A percentile compares a stretch with the other conserved stretches of the same genome.
These are phyloP conservation scores for Linanthus parryae DNA, from an alignment of 148 eudicot species.

Conservation along the genomic window DNA sequence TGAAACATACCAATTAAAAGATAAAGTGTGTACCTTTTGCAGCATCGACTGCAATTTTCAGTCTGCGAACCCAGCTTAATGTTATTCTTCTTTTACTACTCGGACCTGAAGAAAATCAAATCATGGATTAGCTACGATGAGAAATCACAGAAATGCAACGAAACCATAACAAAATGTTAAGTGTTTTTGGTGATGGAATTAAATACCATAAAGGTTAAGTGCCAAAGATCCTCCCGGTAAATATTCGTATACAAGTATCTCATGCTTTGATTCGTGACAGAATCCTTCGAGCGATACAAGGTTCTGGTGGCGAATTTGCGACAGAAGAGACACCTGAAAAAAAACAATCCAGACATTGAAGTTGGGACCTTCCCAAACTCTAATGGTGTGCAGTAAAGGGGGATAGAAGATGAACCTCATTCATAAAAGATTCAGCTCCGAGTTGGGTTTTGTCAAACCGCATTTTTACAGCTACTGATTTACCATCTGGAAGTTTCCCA, in stretches of 20 bases:
- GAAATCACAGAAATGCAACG: not conserved
- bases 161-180: not conserved
- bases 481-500: constrained; percentile 62
- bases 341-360: not conserved
- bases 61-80: constrained; percentile 73
- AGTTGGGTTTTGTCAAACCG: constrained; percentile 58
- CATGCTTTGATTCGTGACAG: constrained; percentile 64
- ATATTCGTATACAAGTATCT: constrained; percentile 73
- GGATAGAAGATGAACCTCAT: constrained; percentile 44
- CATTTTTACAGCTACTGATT: constrained; percentile 72
- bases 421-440: constrained; percentile 63
- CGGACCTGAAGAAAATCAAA: constrained; percentile 29
- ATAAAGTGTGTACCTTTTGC: constrained; percentile 50
- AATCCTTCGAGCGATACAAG: constrained; percentile 80
- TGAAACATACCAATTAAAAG: not conserved
- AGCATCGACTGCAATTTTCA: constrained; percentile 85
- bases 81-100: constrained; percentile 42
- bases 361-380: not conserved
- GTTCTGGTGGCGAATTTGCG: constrained; percentile 72
- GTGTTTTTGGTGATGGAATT: not conserved
- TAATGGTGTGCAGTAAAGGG: not conserved
- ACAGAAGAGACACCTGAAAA: constrained; percentile 55
- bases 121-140: not conserved
- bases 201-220: constrained; percentile 69
- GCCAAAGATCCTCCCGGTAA: constrained; percentile 88